phyloP scores from a whole-genome alignment of 305 asterid species.

The Ajuga reptans region DNA sequence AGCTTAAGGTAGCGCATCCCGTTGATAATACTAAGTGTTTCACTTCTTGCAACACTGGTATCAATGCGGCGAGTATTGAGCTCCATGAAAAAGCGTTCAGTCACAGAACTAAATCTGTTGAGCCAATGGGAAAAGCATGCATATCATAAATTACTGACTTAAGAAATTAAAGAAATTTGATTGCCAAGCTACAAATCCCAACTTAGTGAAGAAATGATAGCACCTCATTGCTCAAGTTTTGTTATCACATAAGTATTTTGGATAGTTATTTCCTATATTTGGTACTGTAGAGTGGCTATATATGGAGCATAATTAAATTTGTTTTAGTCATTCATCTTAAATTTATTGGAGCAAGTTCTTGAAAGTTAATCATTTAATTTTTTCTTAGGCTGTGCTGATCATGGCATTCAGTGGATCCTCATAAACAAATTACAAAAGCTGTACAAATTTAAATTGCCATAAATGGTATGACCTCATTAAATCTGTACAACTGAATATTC shows the following conservation, averaged over 20 bases:
- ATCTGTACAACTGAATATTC: neutral
- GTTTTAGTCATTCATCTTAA: neutral
- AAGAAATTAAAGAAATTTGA: slow-evolving; percentile 5
- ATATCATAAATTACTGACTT: slow-evolving; percentile 10
- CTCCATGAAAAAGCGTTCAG: slow-evolving; percentile 99
- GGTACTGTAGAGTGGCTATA: neutral
- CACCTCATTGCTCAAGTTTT: neutral
- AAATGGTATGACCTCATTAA: neutral
- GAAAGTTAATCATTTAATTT: neutral
- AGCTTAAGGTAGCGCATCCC: slow-evolving; percentile 99
- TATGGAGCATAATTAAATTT: neutral
- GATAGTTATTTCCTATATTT: neutral
- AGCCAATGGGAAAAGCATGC: slow-evolving; percentile 24
- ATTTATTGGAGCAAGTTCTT: too few species aligned
- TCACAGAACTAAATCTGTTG: slow-evolving; percentile 92
- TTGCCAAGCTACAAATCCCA: slow-evolving; percentile 10
- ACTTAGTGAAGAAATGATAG: neutral
- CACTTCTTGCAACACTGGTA: slow-evolving; percentile 87
- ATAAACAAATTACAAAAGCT: neutral
- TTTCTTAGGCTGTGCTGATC: slow-evolving; percentile 8
- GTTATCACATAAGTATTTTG: neutral
- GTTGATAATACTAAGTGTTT: slow-evolving; percentile 87
- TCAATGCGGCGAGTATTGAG: slow-evolving; percentile 93
- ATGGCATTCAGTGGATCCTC: neutral
- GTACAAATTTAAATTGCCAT: neutral